phyloP scores from a whole-genome alignment of 768 basidiomycete species.

The Mycena rebaudengoi region DNA sequence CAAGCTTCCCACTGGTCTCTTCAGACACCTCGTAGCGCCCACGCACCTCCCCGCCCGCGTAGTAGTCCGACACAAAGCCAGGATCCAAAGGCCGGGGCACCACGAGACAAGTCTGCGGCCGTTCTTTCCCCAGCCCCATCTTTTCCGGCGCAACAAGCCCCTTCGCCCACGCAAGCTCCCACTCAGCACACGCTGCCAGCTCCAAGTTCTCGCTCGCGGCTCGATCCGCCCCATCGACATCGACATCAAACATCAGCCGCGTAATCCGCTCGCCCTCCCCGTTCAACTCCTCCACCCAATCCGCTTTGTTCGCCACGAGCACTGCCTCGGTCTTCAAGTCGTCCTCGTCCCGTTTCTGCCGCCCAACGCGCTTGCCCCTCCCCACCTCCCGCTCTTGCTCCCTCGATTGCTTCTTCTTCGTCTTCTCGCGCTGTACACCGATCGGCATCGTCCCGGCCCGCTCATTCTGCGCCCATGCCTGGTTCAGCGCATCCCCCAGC shows the following conservation, averaged over 20 bases:
- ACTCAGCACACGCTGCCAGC: not conserved
- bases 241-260: not conserved
- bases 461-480: conserved; percentile 13
- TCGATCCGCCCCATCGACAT: conserved; percentile 1
- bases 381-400: not conserved
- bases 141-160: too few relatives aligned
- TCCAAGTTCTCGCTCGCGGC: not conserved
- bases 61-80: too few relatives aligned
- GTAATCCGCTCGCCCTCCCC: not conserved
- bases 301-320: not conserved
- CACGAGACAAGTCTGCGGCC: too few relatives aligned
- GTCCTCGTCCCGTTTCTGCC: not conserved
- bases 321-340: not conserved
- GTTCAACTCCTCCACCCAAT: too few relatives aligned
- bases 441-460: conserved; percentile 4
- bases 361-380: not conserved
- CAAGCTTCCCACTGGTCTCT: too few relatives aligned
- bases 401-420: not conserved
- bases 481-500: conserved; percentile 9
- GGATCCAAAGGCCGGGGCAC: too few relatives aligned
- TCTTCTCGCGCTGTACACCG: not conserved
- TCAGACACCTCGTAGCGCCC: too few relatives aligned
- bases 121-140: too few relatives aligned
- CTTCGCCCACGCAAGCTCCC: not conserved
- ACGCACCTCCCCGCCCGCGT: too few relatives aligned